phyloP scores from a whole-genome alignment of 2,329 filamentous ascomycete genomes.

The Cladosporium sphaerospermum region DNA sequence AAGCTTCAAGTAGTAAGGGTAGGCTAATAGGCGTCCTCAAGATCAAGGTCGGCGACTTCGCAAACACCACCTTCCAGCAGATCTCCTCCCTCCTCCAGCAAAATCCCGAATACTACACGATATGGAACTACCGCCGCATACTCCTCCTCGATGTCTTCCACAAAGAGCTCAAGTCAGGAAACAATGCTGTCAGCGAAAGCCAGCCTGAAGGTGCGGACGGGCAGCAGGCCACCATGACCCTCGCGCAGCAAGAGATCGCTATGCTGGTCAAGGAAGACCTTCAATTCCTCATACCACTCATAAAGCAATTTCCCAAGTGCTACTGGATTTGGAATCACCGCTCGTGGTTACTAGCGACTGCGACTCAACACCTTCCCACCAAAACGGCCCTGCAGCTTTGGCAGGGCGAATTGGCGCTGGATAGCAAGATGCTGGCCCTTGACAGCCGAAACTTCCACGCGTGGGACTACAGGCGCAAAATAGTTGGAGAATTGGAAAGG shows the following conservation, averaged over 20 bases:
- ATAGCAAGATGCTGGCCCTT: constrained; percentile 77
- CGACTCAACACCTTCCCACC: constrained; percentile 56
- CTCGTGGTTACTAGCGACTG: constrained; percentile 72
- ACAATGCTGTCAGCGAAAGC: constrained; percentile 4
- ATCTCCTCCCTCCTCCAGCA: constrained; percentile 65
- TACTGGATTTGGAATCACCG: constrained; percentile 99
- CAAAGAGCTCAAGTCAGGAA: constrained; percentile 35
- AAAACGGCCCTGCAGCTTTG: constrained; percentile 61
- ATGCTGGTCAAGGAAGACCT: constrained; percentile 67
- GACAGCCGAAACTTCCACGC: constrained; percentile 94
- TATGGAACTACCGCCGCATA: constrained; percentile 82
- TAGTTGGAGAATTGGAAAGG: constrained; percentile 70
- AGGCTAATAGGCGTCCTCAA: constrained; percentile 55
- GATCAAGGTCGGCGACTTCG: constrained; percentile 44
- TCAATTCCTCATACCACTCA: constrained; percentile 72
- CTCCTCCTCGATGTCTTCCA: constrained; percentile 59
- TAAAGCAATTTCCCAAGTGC: constrained; percentile 86
- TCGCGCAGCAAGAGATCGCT: constrained; percentile 33
- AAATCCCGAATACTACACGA: constrained; percentile 85
- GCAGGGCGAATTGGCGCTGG: constrained; percentile 75
- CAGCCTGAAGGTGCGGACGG: constrained; percentile 1
- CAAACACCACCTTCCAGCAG: constrained; percentile 55
- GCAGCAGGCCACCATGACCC: constrained; percentile 24
- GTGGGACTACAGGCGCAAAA: constrained; percentile 81
- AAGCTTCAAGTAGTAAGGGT: constrained; percentile 62